Conservation (phyloP, 139 green algal genomes). For the Closterium sp. region DNA sequence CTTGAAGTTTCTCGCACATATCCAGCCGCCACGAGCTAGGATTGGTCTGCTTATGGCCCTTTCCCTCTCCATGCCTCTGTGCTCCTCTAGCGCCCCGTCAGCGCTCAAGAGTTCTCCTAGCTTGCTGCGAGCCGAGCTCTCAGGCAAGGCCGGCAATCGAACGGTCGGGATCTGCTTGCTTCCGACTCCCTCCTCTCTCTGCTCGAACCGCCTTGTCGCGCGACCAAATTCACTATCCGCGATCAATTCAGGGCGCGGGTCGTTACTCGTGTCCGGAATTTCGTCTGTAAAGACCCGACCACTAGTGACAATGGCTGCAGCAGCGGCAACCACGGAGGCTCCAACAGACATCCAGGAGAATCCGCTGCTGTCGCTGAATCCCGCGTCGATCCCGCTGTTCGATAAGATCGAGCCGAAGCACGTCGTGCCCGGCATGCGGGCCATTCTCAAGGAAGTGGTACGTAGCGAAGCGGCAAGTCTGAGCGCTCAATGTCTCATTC, state of each 20-base stretch:
- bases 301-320: background rate
- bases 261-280: background rate
- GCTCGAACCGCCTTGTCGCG: background rate
- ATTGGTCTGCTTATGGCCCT: background rate
- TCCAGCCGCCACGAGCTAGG: background rate
- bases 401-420: constrained; percentile 82
- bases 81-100: background rate
- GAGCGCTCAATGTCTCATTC: background rate
- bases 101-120: background rate
- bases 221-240: background rate
- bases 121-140: background rate
- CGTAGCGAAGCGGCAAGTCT: background rate
- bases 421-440: constrained; percentile 81
- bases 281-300: background rate
- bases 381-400: constrained; percentile 69
- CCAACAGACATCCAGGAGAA: background rate
- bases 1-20: background rate
- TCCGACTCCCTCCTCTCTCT: background rate
- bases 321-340: background rate
- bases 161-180: background rate
- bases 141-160: background rate
- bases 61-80: background rate
- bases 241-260: background rate
- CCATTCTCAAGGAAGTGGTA: constrained; percentile 70
- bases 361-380: constrained; percentile 56